Conservation (phyloP, 208 protist genomes). For the Trypanosomatidae sp. region DNA sequence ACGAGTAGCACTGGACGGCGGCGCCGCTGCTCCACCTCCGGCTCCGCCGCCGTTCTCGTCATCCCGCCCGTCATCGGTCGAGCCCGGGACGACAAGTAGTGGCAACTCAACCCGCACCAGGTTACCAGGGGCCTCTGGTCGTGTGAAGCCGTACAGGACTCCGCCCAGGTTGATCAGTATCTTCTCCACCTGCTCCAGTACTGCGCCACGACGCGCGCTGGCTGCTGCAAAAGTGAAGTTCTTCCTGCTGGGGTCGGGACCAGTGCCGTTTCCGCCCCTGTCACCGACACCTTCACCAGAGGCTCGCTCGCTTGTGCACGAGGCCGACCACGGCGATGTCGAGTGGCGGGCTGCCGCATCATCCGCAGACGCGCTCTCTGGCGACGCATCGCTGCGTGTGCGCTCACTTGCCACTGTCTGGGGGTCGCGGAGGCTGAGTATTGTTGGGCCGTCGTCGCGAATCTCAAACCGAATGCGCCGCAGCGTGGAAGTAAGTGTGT, state of each 20-base stretch:
- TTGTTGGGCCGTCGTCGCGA: constrained; percentile 49
- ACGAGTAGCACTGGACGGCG: constrained; percentile 17
- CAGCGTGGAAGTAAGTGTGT: constrained; percentile 43
- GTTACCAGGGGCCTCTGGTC: constrained; percentile 53
- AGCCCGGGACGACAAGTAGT: constrained; percentile 69
- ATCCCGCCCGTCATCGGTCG: constrained; percentile 36
- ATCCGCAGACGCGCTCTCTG: background rate
- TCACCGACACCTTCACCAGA: background rate
- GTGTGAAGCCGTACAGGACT: constrained; percentile 57
- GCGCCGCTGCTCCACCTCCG: constrained; percentile 1
- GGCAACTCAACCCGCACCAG: constrained; percentile 71
- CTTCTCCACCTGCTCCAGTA: constrained; percentile 38
- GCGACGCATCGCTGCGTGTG: background rate
- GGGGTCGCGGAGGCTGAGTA: constrained; percentile 27
- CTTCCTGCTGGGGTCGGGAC: background rate
- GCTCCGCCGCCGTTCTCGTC: constrained; percentile 18
- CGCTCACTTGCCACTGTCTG: constrained; percentile 14
- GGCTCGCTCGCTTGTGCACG: background rate
- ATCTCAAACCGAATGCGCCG: constrained; percentile 75
- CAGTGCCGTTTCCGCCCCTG: constrained; percentile 3
- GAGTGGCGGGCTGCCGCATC: background rate
- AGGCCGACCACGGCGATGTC: background rate
- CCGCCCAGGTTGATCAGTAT: constrained; percentile 65
- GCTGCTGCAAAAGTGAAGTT: background rate
- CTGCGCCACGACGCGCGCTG: constrained; percentile 19